phyloP scores from a whole-genome alignment of 176 grass and related monocot species.

The bread wheat (Triticum aestivum) region DNA sequence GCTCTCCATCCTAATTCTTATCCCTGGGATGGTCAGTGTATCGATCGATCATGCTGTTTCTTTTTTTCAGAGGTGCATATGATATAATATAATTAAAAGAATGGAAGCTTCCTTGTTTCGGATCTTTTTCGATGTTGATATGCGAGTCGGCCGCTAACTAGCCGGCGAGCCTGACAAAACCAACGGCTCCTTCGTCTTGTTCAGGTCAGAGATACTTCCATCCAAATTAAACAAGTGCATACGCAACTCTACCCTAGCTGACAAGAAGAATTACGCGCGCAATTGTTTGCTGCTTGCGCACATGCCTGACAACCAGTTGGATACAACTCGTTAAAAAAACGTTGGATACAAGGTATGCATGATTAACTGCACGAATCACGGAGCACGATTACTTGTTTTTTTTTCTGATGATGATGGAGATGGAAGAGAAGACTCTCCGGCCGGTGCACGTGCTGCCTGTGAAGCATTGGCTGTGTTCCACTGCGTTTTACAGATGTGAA shows the following conservation, averaged over 20 bases:
- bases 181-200: constrained; percentile 12
- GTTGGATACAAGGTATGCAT: neutral
- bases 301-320: neutral
- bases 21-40: neutral
- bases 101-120: neutral
- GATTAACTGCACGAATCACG: constrained; percentile 6
- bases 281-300: neutral
- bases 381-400: neutral
- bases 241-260: neutral
- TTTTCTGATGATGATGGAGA: neutral
- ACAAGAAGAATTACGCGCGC: neutral
- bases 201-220: neutral
- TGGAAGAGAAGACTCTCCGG: neutral
- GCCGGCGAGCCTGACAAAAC: neutral
- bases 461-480: constrained; percentile 4
- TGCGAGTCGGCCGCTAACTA: neutral
- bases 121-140: neutral
- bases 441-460: constrained; percentile 20
- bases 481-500: neutral
- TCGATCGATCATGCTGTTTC: neutral
- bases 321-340: too few relatives aligned
- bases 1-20: neutral
- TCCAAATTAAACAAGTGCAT: neutral
- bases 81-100: neutral
- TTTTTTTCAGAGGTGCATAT: neutral